Evolutionary conservation across 2,329 filamentous ascomycete species (phyloP), one percentile per base, ranked within the genome.

Genomic region (Ophiostoma sp.): DNA sequence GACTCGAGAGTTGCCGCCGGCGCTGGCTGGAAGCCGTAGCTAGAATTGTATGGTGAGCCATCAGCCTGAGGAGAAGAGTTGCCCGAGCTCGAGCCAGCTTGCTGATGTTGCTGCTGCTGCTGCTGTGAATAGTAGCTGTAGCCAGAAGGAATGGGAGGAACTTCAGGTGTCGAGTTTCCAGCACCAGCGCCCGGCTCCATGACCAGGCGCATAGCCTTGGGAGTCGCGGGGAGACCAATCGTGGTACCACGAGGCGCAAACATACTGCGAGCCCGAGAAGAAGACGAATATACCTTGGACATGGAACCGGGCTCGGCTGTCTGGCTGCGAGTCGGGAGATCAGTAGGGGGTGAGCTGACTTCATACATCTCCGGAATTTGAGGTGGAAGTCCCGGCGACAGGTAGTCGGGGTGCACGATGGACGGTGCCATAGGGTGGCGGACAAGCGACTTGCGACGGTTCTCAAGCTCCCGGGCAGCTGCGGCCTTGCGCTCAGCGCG

Each of bases 151-250:
- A 88, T 81, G 0, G 79, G 77, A 18, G 85, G 84, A 4, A 86
- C 79, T n/a, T 88, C 76, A 69, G 72, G 76, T 41, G 67, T 18
- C 4, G 62, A 65, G 3, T 68, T 70, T 60, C 73, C 74, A 49
- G 82, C 80, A 64, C 73, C 74, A 58, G 82, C 80, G 69, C 88
- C 84, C 2, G 82, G 78, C 72, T 86, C 85, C 73, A 94, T 87
- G 60, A 91, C 87, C 1, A 96, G 87, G 27, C 90, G 87, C 93
- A 97, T 96, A 0, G 93, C 93, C 79, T 92, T 89, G 42, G 94
- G 93, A 0, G 93, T 97, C 2, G 93, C 92, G 14, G 94, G 93
- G n/a, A 97, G 84, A 0, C 93, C 93, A 66, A 94, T 84, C 5
- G 85, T 83, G 1, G 84, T 81, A 0, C 77, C 77, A 70, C 76